A percentile compares a stretch with the other conserved stretches of the same genome.
These are phyloP conservation scores for Tremella yokohamensis DNA, from an alignment of 768 basidiomycete species.

Conservation along the genomic window DNA sequence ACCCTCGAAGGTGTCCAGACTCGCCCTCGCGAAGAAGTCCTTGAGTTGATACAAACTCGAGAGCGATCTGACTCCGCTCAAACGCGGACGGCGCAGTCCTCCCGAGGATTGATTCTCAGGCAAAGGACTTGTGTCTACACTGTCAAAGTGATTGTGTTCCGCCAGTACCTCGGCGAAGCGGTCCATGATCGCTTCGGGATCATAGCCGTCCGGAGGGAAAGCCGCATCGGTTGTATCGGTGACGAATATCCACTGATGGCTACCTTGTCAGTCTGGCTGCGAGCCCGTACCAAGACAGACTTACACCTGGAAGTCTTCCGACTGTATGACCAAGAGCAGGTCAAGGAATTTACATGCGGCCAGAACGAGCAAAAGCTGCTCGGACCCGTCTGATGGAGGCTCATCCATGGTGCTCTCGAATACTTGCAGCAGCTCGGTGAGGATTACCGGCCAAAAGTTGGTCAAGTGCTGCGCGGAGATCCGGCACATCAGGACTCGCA, in stretches of 20 bases:
- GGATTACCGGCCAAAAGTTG: slow-evolving; percentile 92
- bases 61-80: slow-evolving; percentile 67
- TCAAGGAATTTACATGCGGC: slow-evolving; percentile 93
- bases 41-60: slow-evolving; percentile 78
- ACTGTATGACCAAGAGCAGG: slow-evolving; percentile 84
- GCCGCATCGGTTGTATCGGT: slow-evolving; percentile 96
- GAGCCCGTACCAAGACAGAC: neutral
- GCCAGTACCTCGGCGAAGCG: slow-evolving; percentile 80
- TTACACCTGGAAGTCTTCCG: slow-evolving; percentile 96
- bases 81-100: slow-evolving; percentile 66
- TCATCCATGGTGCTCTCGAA: slow-evolving; percentile 74
- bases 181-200: slow-evolving; percentile 83
- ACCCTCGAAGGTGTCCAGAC: slow-evolving; percentile 83
- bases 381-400: slow-evolving; percentile 74
- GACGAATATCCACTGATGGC: slow-evolving; percentile 96
- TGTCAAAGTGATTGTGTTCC: slow-evolving; percentile 29
- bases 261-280: slow-evolving; percentile 31
- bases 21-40: slow-evolving; percentile 87
- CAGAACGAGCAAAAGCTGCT: slow-evolving; percentile 74
- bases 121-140: neutral
- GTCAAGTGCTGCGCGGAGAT: slow-evolving; percentile 85
- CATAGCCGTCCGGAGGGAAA: slow-evolving; percentile 74
- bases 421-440: slow-evolving; percentile 85
- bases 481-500: slow-evolving; percentile 84
- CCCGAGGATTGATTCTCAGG: neutral